Evolutionary conservation across 2,329 filamentous ascomycete genomes (phyloP).

Genomic region (Colletotrichum sp.): DNA sequence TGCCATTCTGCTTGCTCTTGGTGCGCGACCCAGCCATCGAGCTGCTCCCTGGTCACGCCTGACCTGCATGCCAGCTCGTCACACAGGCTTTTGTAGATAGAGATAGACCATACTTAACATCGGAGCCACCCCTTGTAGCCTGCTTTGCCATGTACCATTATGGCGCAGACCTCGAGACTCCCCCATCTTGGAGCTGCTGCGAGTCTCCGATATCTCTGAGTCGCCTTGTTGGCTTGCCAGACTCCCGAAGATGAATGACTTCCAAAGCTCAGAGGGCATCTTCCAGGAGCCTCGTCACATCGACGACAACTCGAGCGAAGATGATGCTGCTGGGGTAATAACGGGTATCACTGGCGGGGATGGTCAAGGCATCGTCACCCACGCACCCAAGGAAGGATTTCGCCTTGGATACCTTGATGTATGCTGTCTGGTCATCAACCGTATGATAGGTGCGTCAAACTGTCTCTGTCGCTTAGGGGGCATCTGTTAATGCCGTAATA

Average conservation of each 20-base stretch:
- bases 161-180: not conserved
- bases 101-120: conserved; percentile 1
- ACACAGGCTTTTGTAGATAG: not conserved
- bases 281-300: conserved; percentile 1
- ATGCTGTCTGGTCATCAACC: conserved; percentile 38
- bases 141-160: not conserved
- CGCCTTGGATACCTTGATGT: conserved; percentile 40
- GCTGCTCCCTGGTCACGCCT: not conserved
- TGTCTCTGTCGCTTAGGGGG: not conserved
- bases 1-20: not conserved
- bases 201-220: not conserved
- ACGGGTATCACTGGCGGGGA: not conserved
- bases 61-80: conserved; percentile 1
- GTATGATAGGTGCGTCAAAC: conserved; percentile 39
- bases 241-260: conserved; percentile 30
- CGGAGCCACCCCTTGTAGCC: not conserved
- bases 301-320: conserved; percentile 21
- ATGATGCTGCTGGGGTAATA: conserved; percentile 24
- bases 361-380: conserved; percentile 31
- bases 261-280: conserved; percentile 25
- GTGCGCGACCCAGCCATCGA: not conserved
- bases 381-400: conserved; percentile 38
- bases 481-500: not conserved
- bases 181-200: not conserved
- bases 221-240: not conserved